Evolutionary conservation across 2,329 filamentous ascomycete species (phyloP).

Genomic region (Ophiostoma himal-ulmi): DNA sequence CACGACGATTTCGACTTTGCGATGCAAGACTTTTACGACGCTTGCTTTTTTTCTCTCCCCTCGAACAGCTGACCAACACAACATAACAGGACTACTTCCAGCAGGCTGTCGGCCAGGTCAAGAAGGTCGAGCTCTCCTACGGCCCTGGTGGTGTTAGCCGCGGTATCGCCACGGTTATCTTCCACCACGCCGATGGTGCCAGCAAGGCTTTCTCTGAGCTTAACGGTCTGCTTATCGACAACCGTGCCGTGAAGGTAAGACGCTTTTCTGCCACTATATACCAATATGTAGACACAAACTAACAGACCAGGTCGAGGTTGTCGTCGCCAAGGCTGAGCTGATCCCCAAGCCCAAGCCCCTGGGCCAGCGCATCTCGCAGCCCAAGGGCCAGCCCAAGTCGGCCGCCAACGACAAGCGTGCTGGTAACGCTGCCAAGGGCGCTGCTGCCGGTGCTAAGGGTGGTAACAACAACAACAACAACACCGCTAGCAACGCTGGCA

Average conservation of each 20-base stretch:
- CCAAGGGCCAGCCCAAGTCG: slow-evolving; percentile 74
- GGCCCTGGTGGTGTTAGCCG: slow-evolving; percentile 87
- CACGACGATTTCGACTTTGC: slow-evolving; percentile 26
- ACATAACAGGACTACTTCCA: slow-evolving; percentile 88
- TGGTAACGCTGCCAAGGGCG: slow-evolving; percentile 28
- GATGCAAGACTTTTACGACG: slow-evolving; percentile 31
- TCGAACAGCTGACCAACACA: slow-evolving; percentile 56
- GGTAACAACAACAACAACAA: slow-evolving; percentile 15
- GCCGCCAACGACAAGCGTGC: slow-evolving; percentile 63
- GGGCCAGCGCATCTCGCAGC: slow-evolving; percentile 69
- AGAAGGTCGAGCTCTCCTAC: slow-evolving; percentile 86
- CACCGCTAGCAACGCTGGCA: slow-evolving; percentile 34
- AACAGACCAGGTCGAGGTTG: slow-evolving; percentile 69
- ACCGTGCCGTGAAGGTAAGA: slow-evolving; percentile 78
- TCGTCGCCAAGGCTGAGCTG: slow-evolving; percentile 69
- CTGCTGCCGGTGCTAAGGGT: slow-evolving; percentile 43
- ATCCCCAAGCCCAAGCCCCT: slow-evolving; percentile 63
- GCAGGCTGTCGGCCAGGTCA: slow-evolving; percentile 81
- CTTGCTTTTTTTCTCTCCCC: slow-evolving; percentile 51
- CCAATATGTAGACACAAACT: not conserved
- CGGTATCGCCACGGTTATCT: slow-evolving; percentile 85
- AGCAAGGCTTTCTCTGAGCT: slow-evolving; percentile 75
- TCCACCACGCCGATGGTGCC: slow-evolving; percentile 73
- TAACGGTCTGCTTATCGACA: slow-evolving; percentile 87
- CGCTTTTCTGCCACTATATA: not conserved